phyloP scores from a whole-genome alignment of 1,139 yeast species.

The Yamadazyma songkhlaensis region DNA sequence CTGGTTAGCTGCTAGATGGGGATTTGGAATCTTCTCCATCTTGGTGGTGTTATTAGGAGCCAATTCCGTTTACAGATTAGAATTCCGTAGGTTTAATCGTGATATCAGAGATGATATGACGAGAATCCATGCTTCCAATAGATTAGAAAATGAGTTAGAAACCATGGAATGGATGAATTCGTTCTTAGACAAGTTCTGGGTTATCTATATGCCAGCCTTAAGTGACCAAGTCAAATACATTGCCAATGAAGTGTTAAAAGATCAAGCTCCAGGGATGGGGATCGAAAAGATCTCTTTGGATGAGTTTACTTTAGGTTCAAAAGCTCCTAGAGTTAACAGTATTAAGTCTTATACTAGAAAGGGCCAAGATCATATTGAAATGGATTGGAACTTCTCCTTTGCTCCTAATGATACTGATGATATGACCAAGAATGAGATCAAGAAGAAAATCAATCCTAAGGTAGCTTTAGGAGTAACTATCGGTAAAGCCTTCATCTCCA shows the following conservation, averaged over 20 bases:
- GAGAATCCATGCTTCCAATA: constrained; percentile 56
- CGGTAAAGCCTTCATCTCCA: constrained; percentile 75
- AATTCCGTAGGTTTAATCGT: constrained; percentile 70
- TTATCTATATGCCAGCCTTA: constrained; percentile 79
- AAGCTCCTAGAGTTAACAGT: constrained; percentile 71
- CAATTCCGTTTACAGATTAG: constrained; percentile 64
- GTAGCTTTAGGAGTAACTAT: constrained; percentile 76
- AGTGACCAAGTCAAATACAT: constrained; percentile 71
- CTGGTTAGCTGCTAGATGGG: constrained; percentile 57
- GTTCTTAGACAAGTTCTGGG: constrained; percentile 78
- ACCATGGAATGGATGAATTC: constrained; percentile 80
- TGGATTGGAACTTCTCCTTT: constrained; percentile 82
- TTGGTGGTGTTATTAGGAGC: constrained; percentile 57
- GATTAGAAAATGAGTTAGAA: constrained; percentile 60
- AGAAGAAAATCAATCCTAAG: constrained; percentile 70
- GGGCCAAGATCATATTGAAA: constrained; percentile 65
- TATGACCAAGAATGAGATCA: constrained; percentile 73
- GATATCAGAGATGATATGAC: constrained; percentile 72
- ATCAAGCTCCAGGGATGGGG: constrained; percentile 78
- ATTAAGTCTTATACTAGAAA: constrained; percentile 69
- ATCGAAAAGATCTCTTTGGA: constrained; percentile 70
- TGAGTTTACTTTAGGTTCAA: constrained; percentile 75
- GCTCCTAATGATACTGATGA: constrained; percentile 79
- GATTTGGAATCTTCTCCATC: constrained; percentile 58
- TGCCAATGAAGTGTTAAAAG: constrained; percentile 64